Conservation (phyloP, 306 rosid genomes). For the Cucumis melo region DNA sequence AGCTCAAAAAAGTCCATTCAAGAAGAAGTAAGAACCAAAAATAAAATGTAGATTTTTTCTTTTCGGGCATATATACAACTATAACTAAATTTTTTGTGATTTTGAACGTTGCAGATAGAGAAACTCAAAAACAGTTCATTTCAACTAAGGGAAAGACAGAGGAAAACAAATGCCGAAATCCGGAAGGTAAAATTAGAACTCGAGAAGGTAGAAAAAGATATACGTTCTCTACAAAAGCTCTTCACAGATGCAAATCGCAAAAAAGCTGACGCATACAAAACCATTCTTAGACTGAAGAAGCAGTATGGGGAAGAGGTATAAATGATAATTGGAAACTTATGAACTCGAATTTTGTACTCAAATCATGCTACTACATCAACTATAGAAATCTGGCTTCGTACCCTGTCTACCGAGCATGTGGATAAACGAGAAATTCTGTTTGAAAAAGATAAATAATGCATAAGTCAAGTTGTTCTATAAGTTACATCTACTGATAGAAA, state of each 20-base stretch:
- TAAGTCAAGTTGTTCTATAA: background rate
- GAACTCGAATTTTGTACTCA: background rate
- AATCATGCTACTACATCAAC: background rate
- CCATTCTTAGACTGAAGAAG: background rate
- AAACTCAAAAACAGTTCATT: background rate
- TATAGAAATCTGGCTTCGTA: no score
- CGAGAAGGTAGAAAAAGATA: background rate
- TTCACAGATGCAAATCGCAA: background rate
- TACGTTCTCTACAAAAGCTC: background rate
- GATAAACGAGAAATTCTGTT: background rate
- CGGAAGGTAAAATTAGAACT: background rate
- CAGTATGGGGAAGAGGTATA: slow-evolving; percentile 8
- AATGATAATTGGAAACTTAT: background rate
- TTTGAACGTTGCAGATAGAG: background rate
- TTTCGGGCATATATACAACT: background rate
- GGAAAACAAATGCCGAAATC: background rate
- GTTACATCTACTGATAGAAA: background rate
- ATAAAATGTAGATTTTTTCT: background rate
- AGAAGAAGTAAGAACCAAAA: slow-evolving; percentile 1
- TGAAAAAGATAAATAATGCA: background rate
- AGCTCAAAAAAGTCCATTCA: slow-evolving; percentile 8
- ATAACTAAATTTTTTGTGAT: background rate
- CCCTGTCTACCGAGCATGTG: background rate
- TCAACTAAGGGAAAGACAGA: background rate
- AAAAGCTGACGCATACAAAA: slow-evolving; percentile 1